Evolutionary conservation across 208 protist genomes (phyloP).

Genomic region (Leishmania turanica): DNA sequence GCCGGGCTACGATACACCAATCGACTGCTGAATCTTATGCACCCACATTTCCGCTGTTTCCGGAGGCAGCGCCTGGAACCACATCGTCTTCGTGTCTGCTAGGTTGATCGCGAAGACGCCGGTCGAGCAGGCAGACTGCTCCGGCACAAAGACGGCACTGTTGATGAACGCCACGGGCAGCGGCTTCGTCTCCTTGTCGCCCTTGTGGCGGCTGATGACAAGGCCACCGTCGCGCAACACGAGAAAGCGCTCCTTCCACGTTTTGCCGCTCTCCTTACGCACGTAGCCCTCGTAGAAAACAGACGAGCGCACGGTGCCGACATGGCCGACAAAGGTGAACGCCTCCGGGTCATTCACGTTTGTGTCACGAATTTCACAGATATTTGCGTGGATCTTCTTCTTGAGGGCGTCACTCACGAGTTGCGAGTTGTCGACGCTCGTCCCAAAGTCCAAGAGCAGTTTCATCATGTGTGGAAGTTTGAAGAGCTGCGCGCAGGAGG

Average conservation of each 20-base stretch:
- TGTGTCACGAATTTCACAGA: slow-evolving; percentile 50
- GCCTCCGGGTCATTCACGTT: slow-evolving; percentile 38
- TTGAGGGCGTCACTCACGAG: slow-evolving; percentile 51
- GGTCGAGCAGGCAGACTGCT: slow-evolving; percentile 53
- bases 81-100: slow-evolving; percentile 69
- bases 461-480: slow-evolving; percentile 62
- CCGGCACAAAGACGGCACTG: slow-evolving; percentile 73
- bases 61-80: slow-evolving; percentile 66
- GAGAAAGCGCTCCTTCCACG: slow-evolving; percentile 71
- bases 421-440: slow-evolving; percentile 45
- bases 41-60: slow-evolving; percentile 53
- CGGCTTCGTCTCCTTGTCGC: slow-evolving; percentile 50
- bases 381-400: slow-evolving; percentile 51
- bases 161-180: slow-evolving; percentile 57
- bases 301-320: slow-evolving; percentile 39
- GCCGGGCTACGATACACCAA: slow-evolving; percentile 43
- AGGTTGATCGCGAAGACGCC: slow-evolving; percentile 79
- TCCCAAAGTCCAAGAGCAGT: slow-evolving; percentile 59
- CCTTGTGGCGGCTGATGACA: slow-evolving; percentile 53
- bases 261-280: slow-evolving; percentile 53
- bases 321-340: slow-evolving; percentile 41
- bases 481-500: slow-evolving; percentile 53
- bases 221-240: slow-evolving; percentile 49
- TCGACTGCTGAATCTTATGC: slow-evolving; percentile 62
- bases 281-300: slow-evolving; percentile 54